Base-by-base conservation (phyloP, 306 rosid species). In the Neltuma alba region DNA sequence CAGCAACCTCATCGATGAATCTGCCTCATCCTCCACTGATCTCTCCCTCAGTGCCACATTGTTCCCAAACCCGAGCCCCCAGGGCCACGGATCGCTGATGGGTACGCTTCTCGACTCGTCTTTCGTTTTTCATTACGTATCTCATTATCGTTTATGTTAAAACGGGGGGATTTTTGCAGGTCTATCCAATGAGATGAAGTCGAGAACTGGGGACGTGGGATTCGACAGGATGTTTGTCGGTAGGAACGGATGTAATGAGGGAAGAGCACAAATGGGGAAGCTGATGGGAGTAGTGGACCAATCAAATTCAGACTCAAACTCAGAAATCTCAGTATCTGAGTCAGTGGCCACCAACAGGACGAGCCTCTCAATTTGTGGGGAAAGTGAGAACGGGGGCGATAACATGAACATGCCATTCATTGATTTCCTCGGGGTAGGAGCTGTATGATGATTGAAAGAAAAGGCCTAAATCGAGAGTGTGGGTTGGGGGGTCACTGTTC, bases 351-450 rank as follows among this genome's bases (percentile, higher is more conserved):
- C 92, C 82, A 85, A 84, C 45, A 84, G 74, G 85, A 61, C 83
- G 62, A 86, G 76, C 54, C 50, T 85, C 55, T 81, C 89, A 70
- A 75, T 87, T 74, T 88, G 74, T 72, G 78, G 82, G 57, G 83
- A 88, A 79, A 84, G 60, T 67, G 88, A 47, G 65, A 85, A 79
- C 18, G 60, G 71, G 36, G 86, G 70, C 37, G 72, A 45, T 36
- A 67, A 78, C 54, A 67, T 83, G 20, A 83, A 77, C 54, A 66
- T 82, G 83, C 47, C 83, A 74, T 94, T 89, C 92, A 92, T 94
- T 83, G 98, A 94, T 88, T 94, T 94, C 79, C 98, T 94, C 80
- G 98, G 97, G 76, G 92, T 94, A 9, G 97, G 98, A 82, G 91
- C 90, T 80, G 8, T 63, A 33, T 88, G 83, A 54, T 88, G 83